Evolutionary conservation across 208 protist species (phyloP).

Genomic region (Crithidia expoeki): DNA sequence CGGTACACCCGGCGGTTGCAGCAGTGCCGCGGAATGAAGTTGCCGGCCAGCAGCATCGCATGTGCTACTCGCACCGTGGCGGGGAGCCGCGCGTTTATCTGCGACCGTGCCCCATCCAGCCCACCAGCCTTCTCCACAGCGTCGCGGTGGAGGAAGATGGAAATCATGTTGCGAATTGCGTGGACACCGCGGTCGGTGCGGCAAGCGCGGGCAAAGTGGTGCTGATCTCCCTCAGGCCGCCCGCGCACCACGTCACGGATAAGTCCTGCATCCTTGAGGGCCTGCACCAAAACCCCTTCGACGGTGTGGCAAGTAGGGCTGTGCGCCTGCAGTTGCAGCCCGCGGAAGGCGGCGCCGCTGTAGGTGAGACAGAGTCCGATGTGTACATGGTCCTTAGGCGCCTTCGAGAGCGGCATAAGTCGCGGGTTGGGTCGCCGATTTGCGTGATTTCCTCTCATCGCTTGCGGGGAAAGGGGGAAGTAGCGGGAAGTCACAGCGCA

Average conservation of each 20-base stretch:
- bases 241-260: slow-evolving; percentile 50
- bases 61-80: slow-evolving; percentile 51
- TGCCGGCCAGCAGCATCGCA: slow-evolving; percentile 55
- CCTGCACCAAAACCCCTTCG: slow-evolving; percentile 80
- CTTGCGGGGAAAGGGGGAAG: too few species aligned
- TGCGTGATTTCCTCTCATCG: background rate
- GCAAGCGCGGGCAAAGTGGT: slow-evolving; percentile 77
- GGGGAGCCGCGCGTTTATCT: slow-evolving; percentile 53
- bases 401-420: slow-evolving; percentile 45
- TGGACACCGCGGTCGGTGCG: slow-evolving; percentile 89
- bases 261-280: slow-evolving; percentile 63
- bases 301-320: slow-evolving; percentile 79
- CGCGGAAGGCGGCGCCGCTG: slow-evolving; percentile 66
- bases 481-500: too few species aligned
- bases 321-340: slow-evolving; percentile 83
- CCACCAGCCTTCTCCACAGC: slow-evolving; percentile 39
- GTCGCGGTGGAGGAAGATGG: slow-evolving; percentile 56
- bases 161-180: slow-evolving; percentile 79
- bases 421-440: slow-evolving; percentile 36
- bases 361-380: slow-evolving; percentile 76
- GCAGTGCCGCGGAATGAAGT: slow-evolving; percentile 80
- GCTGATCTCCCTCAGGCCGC: slow-evolving; percentile 37
- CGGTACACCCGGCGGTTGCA: slow-evolving; percentile 82
- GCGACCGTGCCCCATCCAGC: slow-evolving; percentile 26
- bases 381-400: slow-evolving; percentile 61